A percentile compares a stretch with the other conserved stretches of the same genome.
phyloP scores from a whole-genome alignment of 805 yeast genomes.

The Brettanomyces custersianus region DNA sequence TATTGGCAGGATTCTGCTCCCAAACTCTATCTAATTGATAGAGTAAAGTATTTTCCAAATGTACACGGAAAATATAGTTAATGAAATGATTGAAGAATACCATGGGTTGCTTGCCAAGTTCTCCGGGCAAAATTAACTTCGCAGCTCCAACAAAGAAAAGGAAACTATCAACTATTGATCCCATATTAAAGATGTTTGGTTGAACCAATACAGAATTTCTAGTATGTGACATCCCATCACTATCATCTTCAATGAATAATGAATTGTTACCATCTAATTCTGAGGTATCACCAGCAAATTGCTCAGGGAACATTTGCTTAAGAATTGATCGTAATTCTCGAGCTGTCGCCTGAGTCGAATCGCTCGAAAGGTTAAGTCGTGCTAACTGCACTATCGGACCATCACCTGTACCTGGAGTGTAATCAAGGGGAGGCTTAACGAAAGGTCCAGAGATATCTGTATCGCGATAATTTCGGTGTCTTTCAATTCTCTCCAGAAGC shows the following conservation, averaged over 20 bases:
- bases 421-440: slow-evolving; percentile 15
- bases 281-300: slow-evolving; percentile 12
- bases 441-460: slow-evolving; percentile 12
- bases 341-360: slow-evolving; percentile 14
- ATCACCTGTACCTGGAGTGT: slow-evolving; percentile 7
- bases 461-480: slow-evolving; percentile 9
- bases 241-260: slow-evolving; percentile 54
- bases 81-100: slow-evolving; percentile 56
- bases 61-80: slow-evolving; percentile 54
- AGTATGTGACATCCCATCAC: slow-evolving; percentile 37
- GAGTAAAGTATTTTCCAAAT: slow-evolving; percentile 48
- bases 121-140: slow-evolving; percentile 29
- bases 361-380: slow-evolving; percentile 23
- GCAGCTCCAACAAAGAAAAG: slow-evolving; percentile 60
- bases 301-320: slow-evolving; percentile 64
- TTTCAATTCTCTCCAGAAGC: slow-evolving; percentile 16
- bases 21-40: slow-evolving; percentile 41
- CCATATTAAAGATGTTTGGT: slow-evolving; percentile 70
- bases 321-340: slow-evolving; percentile 35
- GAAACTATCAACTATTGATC: slow-evolving; percentile 66
- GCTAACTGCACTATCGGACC: slow-evolving; percentile 28
- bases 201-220: slow-evolving; percentile 59
- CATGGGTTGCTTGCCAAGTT: slow-evolving; percentile 23
- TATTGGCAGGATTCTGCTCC: slow-evolving; percentile 28
- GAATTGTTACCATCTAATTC: slow-evolving; percentile 16